Conservation (phyloP, 1,284 basidiomycete genomes). For the Ganoderma sinense region DNA sequence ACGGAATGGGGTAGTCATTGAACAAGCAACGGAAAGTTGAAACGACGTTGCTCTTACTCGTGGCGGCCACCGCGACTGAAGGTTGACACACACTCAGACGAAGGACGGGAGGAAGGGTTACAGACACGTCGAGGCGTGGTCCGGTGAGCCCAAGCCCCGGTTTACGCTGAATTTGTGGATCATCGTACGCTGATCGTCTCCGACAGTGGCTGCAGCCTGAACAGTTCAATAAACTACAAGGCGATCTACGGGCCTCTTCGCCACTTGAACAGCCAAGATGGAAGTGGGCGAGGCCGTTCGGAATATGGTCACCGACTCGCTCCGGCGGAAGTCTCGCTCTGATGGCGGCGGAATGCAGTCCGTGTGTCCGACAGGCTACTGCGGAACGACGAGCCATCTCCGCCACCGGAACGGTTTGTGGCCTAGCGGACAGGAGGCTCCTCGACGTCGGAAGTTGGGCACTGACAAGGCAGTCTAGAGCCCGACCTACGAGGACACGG, state of each 20-base stretch:
- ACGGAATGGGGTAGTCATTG: background rate
- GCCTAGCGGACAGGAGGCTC: no score
- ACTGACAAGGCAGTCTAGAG: no score
- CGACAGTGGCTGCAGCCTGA: background rate
- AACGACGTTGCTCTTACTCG: no score
- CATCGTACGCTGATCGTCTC: background rate
- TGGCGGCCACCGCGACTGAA: no score
- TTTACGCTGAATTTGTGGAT: background rate
- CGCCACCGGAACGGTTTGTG: no score
- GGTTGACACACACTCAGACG: background rate
- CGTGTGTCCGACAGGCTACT: no score
- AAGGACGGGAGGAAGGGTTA: background rate
- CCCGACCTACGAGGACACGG: no score
- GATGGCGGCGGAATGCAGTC: no score
- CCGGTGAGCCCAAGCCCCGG: background rate
- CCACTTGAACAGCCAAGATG: background rate
- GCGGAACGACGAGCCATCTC: no score
- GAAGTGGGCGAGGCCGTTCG: background rate
- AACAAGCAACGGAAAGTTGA: background rate
- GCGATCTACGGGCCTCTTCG: background rate
- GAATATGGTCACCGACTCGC: background rate
- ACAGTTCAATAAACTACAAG: background rate
- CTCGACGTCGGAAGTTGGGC: no score
- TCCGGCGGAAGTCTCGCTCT: no score
- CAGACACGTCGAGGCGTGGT: background rate